Evolutionary conservation across 2,329 filamentous ascomycete genomes (phyloP).

Genomic region (Penicillium sp.): DNA sequence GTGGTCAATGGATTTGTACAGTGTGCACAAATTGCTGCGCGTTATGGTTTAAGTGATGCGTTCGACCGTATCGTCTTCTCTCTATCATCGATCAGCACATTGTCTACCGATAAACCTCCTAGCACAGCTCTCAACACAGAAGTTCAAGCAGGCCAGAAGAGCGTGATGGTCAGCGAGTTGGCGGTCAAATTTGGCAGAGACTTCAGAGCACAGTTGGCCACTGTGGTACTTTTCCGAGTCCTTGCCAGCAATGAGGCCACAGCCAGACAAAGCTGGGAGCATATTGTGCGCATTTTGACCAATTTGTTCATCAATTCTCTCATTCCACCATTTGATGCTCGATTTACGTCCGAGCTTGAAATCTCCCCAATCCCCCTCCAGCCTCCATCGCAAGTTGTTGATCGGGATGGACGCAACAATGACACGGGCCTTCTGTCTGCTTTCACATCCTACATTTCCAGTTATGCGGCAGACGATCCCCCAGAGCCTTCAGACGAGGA

Average conservation of each 20-base stretch:
- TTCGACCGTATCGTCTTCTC: constrained; percentile 92
- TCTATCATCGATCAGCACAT: constrained; percentile 83
- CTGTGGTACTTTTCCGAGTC: constrained; percentile 91
- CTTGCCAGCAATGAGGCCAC: constrained; percentile 80
- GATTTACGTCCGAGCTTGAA: constrained; percentile 64
- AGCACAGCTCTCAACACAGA: constrained; percentile 93
- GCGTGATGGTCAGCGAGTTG: constrained; percentile 97
- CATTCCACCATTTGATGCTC: constrained; percentile 75
- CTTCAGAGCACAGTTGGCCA: constrained; percentile 89
- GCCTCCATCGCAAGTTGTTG: constrained; percentile 87
- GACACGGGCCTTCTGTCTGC: constrained; percentile 91
- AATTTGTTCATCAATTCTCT: constrained; percentile 96
- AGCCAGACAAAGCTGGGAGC: constrained; percentile 58
- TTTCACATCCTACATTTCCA: constrained; percentile 96
- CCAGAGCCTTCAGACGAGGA: constrained; percentile 97
- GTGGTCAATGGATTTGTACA: constrained; percentile 95
- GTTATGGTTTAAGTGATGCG: constrained; percentile 78
- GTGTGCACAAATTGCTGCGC: constrained; percentile 87
- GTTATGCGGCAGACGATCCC: constrained; percentile 95
- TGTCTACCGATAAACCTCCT: constrained; percentile 73
- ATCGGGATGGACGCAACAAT: constrained; percentile 73
- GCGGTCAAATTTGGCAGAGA: constrained; percentile 94
- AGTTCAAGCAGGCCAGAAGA: constrained; percentile 86
- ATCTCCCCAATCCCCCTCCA: constrained; percentile 85
- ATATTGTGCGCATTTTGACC: constrained; percentile 88